Evolutionary conservation across 495 filamentous ascomycete species (phyloP).

Genomic region (Lentithecium fluviatile): DNA sequence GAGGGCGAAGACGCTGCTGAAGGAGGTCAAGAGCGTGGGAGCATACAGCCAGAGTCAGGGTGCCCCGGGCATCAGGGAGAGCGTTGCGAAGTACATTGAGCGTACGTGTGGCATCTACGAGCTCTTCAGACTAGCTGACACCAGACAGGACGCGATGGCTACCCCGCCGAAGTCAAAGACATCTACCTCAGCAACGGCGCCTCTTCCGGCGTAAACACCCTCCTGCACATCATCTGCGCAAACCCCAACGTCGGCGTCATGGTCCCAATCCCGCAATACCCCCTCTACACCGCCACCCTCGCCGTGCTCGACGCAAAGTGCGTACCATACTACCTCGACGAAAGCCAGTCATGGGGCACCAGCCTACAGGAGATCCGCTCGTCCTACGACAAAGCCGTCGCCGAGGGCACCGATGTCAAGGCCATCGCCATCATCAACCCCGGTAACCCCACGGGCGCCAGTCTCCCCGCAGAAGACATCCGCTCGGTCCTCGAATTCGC

Average conservation of each 20-base stretch:
- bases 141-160: constrained; percentile 72
- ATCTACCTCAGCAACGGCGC: constrained; percentile 89
- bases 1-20: constrained; percentile 74
- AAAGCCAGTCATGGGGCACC: constrained; percentile 81
- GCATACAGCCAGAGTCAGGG: constrained; percentile 96
- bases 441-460: constrained; percentile 93
- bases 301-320: constrained; percentile 78
- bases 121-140: constrained; percentile 7
- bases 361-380: constrained; percentile 71
- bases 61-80: constrained; percentile 77
- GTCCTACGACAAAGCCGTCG: constrained; percentile 67
- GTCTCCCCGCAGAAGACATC: constrained; percentile 73
- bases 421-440: constrained; percentile 97
- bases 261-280: constrained; percentile 96
- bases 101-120: constrained; percentile 46
- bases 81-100: constrained; percentile 89
- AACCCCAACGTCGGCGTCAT: constrained; percentile 78
- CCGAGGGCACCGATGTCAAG: constrained; percentile 77
- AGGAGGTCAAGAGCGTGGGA: constrained; percentile 83
- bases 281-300: constrained; percentile 93
- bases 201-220: constrained; percentile 88
- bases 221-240: constrained; percentile 85
- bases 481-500: constrained; percentile 79
- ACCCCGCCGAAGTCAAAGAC: constrained; percentile 69
- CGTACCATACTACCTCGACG: constrained; percentile 91